Evolutionary conservation across 331 rosid genomes (phyloP), one percentile per base, ranked within the genome.

Genomic region (Quercus lobata): DNA sequence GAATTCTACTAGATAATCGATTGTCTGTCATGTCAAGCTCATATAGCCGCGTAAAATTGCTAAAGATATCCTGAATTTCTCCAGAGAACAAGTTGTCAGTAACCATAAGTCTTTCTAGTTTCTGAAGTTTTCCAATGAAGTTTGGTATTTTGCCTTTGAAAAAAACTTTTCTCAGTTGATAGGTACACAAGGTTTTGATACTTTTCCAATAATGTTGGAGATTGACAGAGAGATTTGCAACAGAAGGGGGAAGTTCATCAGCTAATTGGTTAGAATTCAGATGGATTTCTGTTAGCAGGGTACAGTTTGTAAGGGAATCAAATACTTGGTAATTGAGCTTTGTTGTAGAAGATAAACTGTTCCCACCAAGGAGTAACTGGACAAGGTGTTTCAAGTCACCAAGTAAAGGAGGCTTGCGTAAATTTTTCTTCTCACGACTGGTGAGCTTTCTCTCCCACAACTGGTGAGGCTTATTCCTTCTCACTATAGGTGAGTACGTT

Each of bases 31-130:
- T 12, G 73, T 0, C 5, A 35, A 84, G 84, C 9, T 0, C 1
- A 54, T 1, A 56, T 2, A 81, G 24, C 35, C 21, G 56, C 9
- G 88, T 56, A 6, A 84, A 32, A 79, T 87, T 87, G 14, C 90
- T 83, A 79, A 87, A 87, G 3, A 82, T 62, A n/a, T 87, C 81
- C 2, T 84, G 84, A 80, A 87, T 79, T 73, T 82, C 84, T 25
- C 84, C 79, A 12, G 86, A 84, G 17, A 87, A 54, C 6, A n/a
- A 22, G 19, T 87, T 87, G 8, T 3, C 7, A 58, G 34, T 1
- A 29, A 79, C 7, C 16, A 0, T 0, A 19, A 87, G 60, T 9
- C 0, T 6, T 63, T 1, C 29, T 55, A 82, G 52, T 22, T 84
- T 46, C 10, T 34, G 54, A 12, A 76, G 55, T 21, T 78, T 21